Base-by-base conservation (phyloP, 768 basidiomycete genomes). In the Porpolomopsis calyptriformis region DNA sequence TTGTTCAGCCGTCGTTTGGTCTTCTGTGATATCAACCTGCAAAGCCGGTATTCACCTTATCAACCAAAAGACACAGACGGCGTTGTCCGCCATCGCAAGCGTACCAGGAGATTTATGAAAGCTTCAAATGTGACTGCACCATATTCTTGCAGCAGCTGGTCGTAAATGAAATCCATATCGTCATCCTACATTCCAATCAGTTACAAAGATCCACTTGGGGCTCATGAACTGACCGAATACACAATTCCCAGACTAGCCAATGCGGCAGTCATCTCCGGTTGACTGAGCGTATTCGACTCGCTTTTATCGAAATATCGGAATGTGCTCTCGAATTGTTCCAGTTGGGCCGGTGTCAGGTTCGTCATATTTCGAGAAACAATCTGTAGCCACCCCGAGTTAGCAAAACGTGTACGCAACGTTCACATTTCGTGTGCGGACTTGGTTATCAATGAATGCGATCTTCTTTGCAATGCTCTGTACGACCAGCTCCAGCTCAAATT, bases 281-380 rank as follows among this genome's bases (percentile, higher is more conserved):
- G 59, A 49, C 74, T 78, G 31, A 98, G 75, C 0, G 89, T 91
- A 59, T 97, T 96, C 31, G 84, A 80, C 55, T 88, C 85, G 53
- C 97, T 92, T 51, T 80, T 80, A 64, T 97, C 94, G 57, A 99
- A 99, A 66, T 97, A 93, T 43, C 93, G 79, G 80, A 99, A 98
- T 1, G 92, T 94, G 59, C 83, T 80, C 63, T 98, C 94, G 53
- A 96, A 94, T 58, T 97, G 92, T 59, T 98, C 94, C 19, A 98
- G 71, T 58, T 92, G 90, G 11, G 90, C 92, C 0, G 96, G 92
- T 0, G 94, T 94, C 51, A 99, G 65, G 59, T 97, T 96, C 20
- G 90, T 86, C 77, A 89, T 82, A 55, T 88, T 90, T 37, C 90
- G 76, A 10, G 96, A 92, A 1, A 97, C 86, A 55, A 96, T 88